Conservation (phyloP, 768 basidiomycete species). For the Suillus ampliporus region DNA sequence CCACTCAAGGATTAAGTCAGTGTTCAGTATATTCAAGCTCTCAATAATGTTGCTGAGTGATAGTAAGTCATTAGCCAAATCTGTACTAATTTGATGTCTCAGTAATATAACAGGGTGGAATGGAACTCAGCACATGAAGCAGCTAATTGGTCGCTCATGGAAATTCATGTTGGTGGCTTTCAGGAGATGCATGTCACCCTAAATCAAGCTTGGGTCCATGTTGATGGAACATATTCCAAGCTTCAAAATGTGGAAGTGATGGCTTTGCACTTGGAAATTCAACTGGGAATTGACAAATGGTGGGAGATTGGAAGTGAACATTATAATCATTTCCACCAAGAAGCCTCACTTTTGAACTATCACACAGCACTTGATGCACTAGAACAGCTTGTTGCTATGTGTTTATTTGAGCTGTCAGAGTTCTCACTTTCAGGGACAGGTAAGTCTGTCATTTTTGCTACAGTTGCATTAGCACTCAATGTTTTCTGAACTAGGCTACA, state of each 20-base stretch:
- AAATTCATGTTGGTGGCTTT: neutral
- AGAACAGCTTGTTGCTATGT: too few relatives aligned
- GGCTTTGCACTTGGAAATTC: conserved; percentile 1
- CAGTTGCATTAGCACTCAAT: too few relatives aligned
- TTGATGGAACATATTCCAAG: conserved; percentile 4
- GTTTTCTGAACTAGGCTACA: too few relatives aligned
- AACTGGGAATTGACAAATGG: conserved; percentile 1
- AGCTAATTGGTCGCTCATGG: neutral
- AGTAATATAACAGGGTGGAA: neutral
- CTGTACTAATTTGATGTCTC: too few relatives aligned
- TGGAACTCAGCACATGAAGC: neutral
- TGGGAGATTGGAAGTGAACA: conserved; percentile 9
- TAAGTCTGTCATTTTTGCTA: too few relatives aligned
- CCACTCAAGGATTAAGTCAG: neutral
- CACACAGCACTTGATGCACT: too few relatives aligned
- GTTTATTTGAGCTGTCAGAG: too few relatives aligned
- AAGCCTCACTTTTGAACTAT: too few relatives aligned
- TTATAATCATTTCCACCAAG: neutral
- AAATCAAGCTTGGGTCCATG: neutral
- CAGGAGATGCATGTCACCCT: neutral
- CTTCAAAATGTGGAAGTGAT: conserved; percentile 3
- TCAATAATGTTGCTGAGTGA: conserved; percentile 1
- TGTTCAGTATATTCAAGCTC: conserved; percentile 3
- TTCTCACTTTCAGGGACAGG: too few relatives aligned
- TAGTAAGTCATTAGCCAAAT: too few relatives aligned